Conservation (phyloP, 2,329 filamentous ascomycete species). For the Aspergillus sp. region DNA sequence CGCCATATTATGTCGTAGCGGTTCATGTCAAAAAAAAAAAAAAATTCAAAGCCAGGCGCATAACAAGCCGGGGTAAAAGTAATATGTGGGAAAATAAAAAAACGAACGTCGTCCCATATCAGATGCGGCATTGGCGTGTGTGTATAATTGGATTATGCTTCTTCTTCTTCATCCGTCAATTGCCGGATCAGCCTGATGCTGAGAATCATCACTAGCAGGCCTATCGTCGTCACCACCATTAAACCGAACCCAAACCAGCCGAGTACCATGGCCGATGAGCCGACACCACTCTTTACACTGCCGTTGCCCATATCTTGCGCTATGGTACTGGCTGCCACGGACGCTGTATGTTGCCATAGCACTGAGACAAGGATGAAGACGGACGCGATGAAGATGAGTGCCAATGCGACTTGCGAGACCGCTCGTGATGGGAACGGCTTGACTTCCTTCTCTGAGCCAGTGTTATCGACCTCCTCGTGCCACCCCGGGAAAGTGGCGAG, state of each 20-base stretch:
- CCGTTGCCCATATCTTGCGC: slow-evolving; percentile 90
- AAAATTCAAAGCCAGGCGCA: background rate
- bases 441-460: slow-evolving; percentile 79
- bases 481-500: slow-evolving; percentile 96
- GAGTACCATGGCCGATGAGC: slow-evolving; percentile 91
- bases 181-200: slow-evolving; percentile 76
- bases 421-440: slow-evolving; percentile 89
- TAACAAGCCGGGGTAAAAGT: background rate
- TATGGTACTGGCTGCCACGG: slow-evolving; percentile 87
- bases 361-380: slow-evolving; percentile 62
- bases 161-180: slow-evolving; percentile 39
- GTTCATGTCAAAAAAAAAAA: background rate
- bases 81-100: background rate
- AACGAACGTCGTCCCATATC: no score
- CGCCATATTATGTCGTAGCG: slow-evolving; percentile 2
- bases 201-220: slow-evolving; percentile 89
- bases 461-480: slow-evolving; percentile 81
- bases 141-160: no score
- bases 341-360: slow-evolving; percentile 71
- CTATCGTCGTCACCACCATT: slow-evolving; percentile 91
- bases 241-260: slow-evolving; percentile 96
- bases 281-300: slow-evolving; percentile 76
- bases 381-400: slow-evolving; percentile 72
- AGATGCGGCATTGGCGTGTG: no score
- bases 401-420: slow-evolving; percentile 85